These are phyloP conservation scores for Stephanodiscus triporus DNA, from an alignment of 108 stramenopile species.

Conservation along the genomic window DNA sequence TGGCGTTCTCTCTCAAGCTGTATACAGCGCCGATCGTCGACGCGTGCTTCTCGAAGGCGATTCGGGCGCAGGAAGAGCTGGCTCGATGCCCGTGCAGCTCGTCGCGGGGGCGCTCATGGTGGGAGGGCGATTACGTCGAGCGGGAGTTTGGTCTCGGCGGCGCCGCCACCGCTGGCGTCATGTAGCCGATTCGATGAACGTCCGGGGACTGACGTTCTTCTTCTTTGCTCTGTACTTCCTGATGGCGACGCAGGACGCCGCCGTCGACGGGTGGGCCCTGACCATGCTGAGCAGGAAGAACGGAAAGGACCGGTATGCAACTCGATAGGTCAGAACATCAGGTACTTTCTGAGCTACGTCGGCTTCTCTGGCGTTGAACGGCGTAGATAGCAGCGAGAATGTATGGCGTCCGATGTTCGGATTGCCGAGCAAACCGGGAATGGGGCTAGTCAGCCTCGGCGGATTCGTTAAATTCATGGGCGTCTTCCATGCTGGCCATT, in stretches of 20 bases:
- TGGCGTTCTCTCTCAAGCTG: conserved; percentile 97
- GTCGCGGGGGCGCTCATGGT: conserved; percentile 90
- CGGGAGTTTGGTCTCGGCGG: conserved; percentile 63
- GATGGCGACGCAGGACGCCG: conserved; percentile 99
- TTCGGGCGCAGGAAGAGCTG: conserved; percentile 97
- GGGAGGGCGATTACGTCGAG: conserved; percentile 83
- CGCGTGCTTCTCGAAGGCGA: conserved; percentile 79
- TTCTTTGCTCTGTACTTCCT: conserved; percentile 97
- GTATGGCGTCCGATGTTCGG: conserved; percentile 78
- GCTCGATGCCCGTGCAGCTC: conserved; percentile 96
- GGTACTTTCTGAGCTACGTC: conserved; percentile 94
- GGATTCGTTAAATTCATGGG: conserved; percentile 95
- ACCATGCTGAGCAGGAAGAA: conserved; percentile 96
- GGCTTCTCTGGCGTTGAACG: conserved; percentile 97
- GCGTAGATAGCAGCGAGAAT: conserved; percentile 85
- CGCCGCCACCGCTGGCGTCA: conserved; percentile 5
- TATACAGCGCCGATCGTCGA: conserved; percentile 99
- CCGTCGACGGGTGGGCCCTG: conserved; percentile 99
- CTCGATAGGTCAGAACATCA: conserved; percentile 96
- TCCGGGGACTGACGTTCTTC: conserved; percentile 85
- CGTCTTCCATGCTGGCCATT: conserved; percentile 87
- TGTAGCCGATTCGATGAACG: conserved; percentile 61
- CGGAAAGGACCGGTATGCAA: conserved; percentile 96
- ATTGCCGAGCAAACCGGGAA: conserved; percentile 58
- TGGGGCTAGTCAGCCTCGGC: conserved; percentile 82